Evolutionary conservation across 1,284 basidiomycete genomes (phyloP).

Genomic region (Trichosporon sp.): DNA sequence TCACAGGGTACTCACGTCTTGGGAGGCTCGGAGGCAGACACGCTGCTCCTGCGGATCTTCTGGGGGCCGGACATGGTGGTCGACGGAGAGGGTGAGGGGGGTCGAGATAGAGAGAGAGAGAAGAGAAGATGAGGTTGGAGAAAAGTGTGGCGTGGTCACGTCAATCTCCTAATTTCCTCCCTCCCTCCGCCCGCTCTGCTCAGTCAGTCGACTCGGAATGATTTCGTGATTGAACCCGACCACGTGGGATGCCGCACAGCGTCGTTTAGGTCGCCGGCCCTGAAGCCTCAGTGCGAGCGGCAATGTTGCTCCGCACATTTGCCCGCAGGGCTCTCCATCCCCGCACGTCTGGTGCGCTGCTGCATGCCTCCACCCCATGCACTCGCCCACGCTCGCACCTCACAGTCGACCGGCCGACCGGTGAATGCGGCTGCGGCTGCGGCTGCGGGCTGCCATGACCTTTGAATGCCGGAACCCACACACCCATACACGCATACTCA

Average conservation of each 20-base stretch:
- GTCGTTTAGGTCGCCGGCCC: background rate
- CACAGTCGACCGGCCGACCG: background rate
- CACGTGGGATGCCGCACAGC: constrained; percentile 14
- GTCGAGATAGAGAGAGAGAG: background rate
- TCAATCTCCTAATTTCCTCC: constrained; percentile 19
- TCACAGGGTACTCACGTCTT: constrained; percentile 41
- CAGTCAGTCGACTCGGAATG: constrained; percentile 12
- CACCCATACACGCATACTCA: background rate
- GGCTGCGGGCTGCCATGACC: background rate
- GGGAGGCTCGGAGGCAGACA: constrained; percentile 50
- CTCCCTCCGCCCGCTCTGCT: too few relatives aligned
- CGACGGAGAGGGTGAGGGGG: background rate
- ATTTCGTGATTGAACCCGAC: constrained; percentile 16
- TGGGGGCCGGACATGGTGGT: constrained; percentile 24
- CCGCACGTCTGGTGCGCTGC: background rate
- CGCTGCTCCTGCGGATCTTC: constrained; percentile 39
- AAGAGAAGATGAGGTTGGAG: background rate
- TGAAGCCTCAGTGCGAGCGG: background rate
- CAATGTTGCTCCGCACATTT: constrained; percentile 17
- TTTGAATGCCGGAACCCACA: too few relatives aligned
- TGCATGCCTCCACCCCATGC: constrained; percentile 6
- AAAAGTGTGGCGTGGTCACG: background rate
- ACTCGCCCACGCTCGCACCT: background rate
- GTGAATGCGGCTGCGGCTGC: background rate
- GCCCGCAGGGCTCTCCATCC: background rate